Evolutionary conservation across 2,329 filamentous ascomycete species (phyloP).

Genomic region (Fusarium sp.): DNA sequence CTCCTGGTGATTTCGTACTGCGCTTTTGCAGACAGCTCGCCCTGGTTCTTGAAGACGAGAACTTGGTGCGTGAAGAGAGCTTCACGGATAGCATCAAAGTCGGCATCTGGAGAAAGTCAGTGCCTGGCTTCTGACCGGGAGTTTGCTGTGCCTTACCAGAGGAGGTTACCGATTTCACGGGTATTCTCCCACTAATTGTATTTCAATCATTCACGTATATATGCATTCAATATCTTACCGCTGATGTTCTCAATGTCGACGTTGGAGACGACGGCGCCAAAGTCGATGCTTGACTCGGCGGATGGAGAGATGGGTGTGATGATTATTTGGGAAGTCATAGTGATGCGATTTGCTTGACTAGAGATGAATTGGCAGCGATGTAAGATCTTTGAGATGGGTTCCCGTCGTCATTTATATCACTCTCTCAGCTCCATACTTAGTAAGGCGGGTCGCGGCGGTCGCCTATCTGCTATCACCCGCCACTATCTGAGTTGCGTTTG

Average conservation of each 20-base stretch:
- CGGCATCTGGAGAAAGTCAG: conserved; percentile 63
- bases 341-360: neutral
- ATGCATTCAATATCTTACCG: conserved; percentile 59
- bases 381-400: neutral
- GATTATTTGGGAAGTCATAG: conserved; percentile 48
- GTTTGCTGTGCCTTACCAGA: conserved; percentile 58
- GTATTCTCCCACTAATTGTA: conserved; percentile 61
- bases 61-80: conserved; percentile 78
- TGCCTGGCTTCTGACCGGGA: neutral
- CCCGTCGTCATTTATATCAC: conserved; percentile 27
- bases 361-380: neutral
- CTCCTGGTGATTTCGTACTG: conserved; percentile 80
- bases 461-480: conserved; percentile 33
- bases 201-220: conserved; percentile 16
- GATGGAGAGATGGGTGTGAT: conserved; percentile 56
- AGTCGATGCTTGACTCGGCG: conserved; percentile 62
- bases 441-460: conserved; percentile 34
- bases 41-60: conserved; percentile 77
- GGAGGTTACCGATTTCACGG: conserved; percentile 73
- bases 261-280: conserved; percentile 71
- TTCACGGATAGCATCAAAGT: conserved; percentile 73
- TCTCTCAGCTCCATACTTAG: neutral
- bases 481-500: neutral
- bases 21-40: conserved; percentile 73
- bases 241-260: conserved; percentile 72